Evolutionary conservation across 1,284 basidiomycete species (phyloP).

Genomic region (Tilletia setariae): DNA sequence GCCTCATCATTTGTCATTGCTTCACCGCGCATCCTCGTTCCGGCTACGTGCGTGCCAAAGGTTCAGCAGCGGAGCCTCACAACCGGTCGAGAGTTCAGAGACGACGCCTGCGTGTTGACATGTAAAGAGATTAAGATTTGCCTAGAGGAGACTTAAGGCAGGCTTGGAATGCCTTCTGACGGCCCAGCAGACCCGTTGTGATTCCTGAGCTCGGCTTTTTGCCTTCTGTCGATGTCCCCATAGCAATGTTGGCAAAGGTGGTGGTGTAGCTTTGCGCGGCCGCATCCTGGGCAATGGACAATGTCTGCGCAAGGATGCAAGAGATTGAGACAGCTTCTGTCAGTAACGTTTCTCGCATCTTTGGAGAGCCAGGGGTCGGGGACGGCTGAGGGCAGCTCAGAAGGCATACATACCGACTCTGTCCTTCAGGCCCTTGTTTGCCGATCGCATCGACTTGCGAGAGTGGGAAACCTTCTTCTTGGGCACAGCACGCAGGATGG

Average conservation of each 20-base stretch:
- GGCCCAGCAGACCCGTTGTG: not conserved
- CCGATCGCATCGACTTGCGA: constrained; percentile 86
- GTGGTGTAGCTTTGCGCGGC: constrained; percentile 79
- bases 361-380: constrained; percentile 5
- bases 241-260: constrained; percentile 84
- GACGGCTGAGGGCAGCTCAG: constrained; percentile 4
- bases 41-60: too few relatives aligned
- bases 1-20: too few relatives aligned
- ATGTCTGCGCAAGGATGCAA: constrained; percentile 64
- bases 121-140: too few relatives aligned
- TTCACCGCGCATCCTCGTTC: too few relatives aligned
- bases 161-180: too few relatives aligned
- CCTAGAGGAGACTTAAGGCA: too few relatives aligned
- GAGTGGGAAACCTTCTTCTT: constrained; percentile 93
- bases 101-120: too few relatives aligned
- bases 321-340: not conserved
- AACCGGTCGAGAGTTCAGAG: too few relatives aligned
- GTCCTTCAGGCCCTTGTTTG: constrained; percentile 92
- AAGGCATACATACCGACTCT: constrained; percentile 67
- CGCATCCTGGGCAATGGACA: constrained; percentile 87
- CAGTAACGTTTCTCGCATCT: not conserved
- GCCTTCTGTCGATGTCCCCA: constrained; percentile 68
- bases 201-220: constrained; percentile 39
- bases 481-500: constrained; percentile 81
- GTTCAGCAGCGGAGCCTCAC: too few relatives aligned